A percentile compares a stretch with the other conserved stretches of the same genome.
These are phyloP conservation scores for Suillus decipiens DNA, from an alignment of 768 basidiomycete species.

Conservation along the genomic window DNA sequence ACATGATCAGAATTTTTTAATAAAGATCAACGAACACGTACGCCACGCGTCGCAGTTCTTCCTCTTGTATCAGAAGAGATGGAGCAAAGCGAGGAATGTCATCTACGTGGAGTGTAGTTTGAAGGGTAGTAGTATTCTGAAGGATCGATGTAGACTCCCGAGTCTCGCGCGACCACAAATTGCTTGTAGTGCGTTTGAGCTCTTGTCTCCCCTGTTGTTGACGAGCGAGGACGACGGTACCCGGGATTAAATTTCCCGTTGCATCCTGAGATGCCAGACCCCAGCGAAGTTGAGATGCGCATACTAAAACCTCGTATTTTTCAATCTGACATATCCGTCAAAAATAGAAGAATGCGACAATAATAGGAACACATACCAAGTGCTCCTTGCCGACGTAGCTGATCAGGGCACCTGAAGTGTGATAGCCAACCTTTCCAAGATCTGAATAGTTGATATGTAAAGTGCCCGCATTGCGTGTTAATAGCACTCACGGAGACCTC, in stretches of 20 bases:
- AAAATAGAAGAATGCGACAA: not conserved
- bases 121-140: conserved; percentile 13
- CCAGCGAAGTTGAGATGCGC: conserved; percentile 36
- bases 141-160: conserved; percentile 15
- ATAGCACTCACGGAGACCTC: conserved; percentile 8
- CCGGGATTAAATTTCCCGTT: conserved; percentile 22
- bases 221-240: conserved; percentile 32
- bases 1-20: conserved; percentile 7
- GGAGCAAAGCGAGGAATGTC: conserved; percentile 32
- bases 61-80: conserved; percentile 19
- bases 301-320: conserved; percentile 38
- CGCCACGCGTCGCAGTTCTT: conserved; percentile 25
- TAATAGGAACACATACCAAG: conserved; percentile 21
- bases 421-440: conserved; percentile 35
- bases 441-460: conserved; percentile 20
- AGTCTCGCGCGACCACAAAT: conserved; percentile 11
- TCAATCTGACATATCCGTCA: conserved; percentile 24
- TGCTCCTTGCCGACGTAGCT: conserved; percentile 37
- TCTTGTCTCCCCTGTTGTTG: conserved; percentile 13
- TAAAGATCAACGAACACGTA: conserved; percentile 18
- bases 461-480: not conserved
- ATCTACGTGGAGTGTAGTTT: conserved; percentile 23
- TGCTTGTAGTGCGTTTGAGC: conserved; percentile 1
- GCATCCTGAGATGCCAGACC: conserved; percentile 22
- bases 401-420: conserved; percentile 33